Evolutionary conservation across 139 green algal species (phyloP), one percentile per base, ranked within the genome.

Genomic region (Diplosphaera chodatii): DNA sequence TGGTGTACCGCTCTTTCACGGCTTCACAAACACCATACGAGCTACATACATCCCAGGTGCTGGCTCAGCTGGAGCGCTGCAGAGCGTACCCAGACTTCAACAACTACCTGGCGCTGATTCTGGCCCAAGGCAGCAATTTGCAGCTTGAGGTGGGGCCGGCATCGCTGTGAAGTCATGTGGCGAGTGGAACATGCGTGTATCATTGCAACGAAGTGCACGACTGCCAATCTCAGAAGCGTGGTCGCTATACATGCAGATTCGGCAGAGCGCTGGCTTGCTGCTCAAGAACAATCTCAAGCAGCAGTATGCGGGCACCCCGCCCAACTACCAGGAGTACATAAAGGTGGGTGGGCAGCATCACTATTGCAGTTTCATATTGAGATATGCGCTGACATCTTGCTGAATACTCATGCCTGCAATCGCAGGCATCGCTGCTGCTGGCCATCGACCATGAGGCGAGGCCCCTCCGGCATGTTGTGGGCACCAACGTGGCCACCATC

Each of bases 211-310:
- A 3, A 2, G 1, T 68, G 63, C 27, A 40, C 13, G 37, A 1
- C 27, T 34, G 13, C 27, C 6, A 2, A 5, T 37, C 18, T 16
- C 63, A 40, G 4, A 15, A 55, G 16, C 5, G 30, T 8, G 13
- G 32, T 69, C 21, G 25, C 55, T 3, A n/a, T 28, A 31, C 29
- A 32, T 75, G 48, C 82, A 96, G 84, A 88, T 98, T 0, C 81
- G 94, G 6, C 94, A 99, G 74, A 87, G 77, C 55, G 94, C 94
- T 0, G 94, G 94, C 8, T 79, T 99, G 32, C 74, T 97, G 63
- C 82, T 99, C 33, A 98, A 98, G 77, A 99, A 99, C 85, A 96
- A 96, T 72, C 70, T 99, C 5, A 86, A 87, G 59, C 64, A 79
- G 28, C 80, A 88, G 48, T 95, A 85, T 67, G 73, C 66, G 27